Conservation (phyloP, 495 filamentous ascomycete genomes). For the Neurospora sublineolata region DNA sequence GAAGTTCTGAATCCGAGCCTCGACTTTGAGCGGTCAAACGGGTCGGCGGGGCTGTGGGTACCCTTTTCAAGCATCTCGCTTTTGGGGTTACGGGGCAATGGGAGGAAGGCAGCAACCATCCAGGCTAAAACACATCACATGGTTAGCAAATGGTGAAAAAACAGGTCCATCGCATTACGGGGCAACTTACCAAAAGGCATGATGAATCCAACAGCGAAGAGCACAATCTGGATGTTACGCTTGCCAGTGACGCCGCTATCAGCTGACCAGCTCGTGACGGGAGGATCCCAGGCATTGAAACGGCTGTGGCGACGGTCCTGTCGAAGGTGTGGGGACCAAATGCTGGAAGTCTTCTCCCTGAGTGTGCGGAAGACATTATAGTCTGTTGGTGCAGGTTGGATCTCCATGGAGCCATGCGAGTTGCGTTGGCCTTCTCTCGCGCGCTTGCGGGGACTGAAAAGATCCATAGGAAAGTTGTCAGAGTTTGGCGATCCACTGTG, state of each 20-base stretch:
- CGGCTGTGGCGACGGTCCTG: constrained; percentile 46
- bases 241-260: constrained; percentile 49
- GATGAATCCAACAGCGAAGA: constrained; percentile 83
- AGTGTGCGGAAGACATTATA: constrained; percentile 17
- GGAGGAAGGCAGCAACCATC: constrained; percentile 76
- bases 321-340: constrained; percentile 68
- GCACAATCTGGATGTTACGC: constrained; percentile 68
- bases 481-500: constrained; percentile 31
- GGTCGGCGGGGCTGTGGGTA: constrained; percentile 9
- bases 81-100: constrained; percentile 51
- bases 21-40: constrained; percentile 27
- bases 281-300: constrained; percentile 55
- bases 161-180: neutral
- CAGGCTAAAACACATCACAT: constrained; percentile 43
- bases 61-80: constrained; percentile 31
- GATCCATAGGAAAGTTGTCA: constrained; percentile 35
- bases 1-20: constrained; percentile 23
- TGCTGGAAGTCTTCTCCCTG: constrained; percentile 40
- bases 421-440: constrained; percentile 25
- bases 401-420: constrained; percentile 22
- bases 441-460: constrained; percentile 42
- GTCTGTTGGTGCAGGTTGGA: constrained; percentile 16
- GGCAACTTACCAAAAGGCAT: constrained; percentile 59
- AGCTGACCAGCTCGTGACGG: constrained; percentile 53
- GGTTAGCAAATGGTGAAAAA: constrained; percentile 2